A percentile compares a stretch with the other conserved stretches of the same genome.
phyloP scores from a whole-genome alignment of 345 rosid genomes.

The Bruguiera parviflora region DNA sequence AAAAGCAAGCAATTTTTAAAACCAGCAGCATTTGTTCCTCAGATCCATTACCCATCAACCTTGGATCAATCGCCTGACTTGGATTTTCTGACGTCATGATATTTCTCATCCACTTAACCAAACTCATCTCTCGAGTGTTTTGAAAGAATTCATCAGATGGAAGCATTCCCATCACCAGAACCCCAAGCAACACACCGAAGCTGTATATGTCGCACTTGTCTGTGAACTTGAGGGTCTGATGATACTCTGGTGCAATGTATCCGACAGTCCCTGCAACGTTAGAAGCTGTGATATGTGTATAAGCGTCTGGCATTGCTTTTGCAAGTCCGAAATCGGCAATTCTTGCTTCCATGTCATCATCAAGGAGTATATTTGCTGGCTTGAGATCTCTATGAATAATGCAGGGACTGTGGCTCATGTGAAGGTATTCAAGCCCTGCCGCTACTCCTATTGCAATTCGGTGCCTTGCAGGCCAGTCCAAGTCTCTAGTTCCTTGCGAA shows the following conservation, averaged over 20 bases:
- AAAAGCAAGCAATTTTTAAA: conserved; percentile 78
- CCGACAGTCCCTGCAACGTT: conserved; percentile 85
- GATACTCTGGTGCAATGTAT: conserved; percentile 89
- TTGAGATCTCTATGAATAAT: conserved; percentile 89
- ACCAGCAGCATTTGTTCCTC: conserved; percentile 83
- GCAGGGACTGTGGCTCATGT: conserved; percentile 49
- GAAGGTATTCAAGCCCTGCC: conserved; percentile 87
- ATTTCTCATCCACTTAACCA: conserved; percentile 78
- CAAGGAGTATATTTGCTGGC: conserved; percentile 86
- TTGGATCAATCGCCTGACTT: conserved; percentile 55
- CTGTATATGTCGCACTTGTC: conserved; percentile 86
- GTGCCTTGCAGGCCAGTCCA: conserved; percentile 71
- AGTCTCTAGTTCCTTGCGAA: conserved; percentile 42
- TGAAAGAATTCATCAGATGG: conserved; percentile 91
- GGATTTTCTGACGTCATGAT: conserved; percentile 64
- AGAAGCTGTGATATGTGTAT: conserved; percentile 59
- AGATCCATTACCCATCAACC: conserved; percentile 48
- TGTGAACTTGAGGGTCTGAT: conserved; percentile 81
- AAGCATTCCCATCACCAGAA: conserved; percentile 72
- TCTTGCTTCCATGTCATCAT: conserved; percentile 89
- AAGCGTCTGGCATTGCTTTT: conserved; percentile 64
- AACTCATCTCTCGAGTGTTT: conserved; percentile 58
- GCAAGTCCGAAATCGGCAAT: conserved; percentile 92
- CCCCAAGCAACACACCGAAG: conserved; percentile 77
- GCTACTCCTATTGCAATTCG: conserved; percentile 76